Base-by-base conservation (phyloP, 1,284 basidiomycete genomes). In the Puccinia polysora region DNA sequence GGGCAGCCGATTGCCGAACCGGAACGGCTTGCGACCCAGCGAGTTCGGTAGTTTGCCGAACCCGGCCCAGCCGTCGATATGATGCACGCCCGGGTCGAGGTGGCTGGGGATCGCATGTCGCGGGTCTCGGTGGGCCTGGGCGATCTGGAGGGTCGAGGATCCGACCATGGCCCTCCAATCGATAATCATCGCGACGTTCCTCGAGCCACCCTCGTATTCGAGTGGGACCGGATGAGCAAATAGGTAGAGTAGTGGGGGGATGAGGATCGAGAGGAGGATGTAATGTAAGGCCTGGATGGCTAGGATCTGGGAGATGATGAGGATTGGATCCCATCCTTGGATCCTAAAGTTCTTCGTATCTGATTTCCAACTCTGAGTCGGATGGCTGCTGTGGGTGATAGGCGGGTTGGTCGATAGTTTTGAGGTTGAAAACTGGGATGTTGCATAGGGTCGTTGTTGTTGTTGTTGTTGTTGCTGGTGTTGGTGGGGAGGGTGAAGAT, bases 101-200 rank as follows among this genome's bases (percentile, higher is more conserved):
- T 84, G 84, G 1, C 88, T 85, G 71, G 85, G 81, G 7, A 55
- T 60, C n/a, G n/a, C n/a, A n/a, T n/a, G n/a, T 40, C 18, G 4
- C 72, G 63, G 75, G n/a, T n/a, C n/a, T n/a, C n/a, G n/a, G 56
- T 70, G 55, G 43, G 76, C 47, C 58, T 76, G 73, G n/a, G n/a
- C n/a, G n/a, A n/a, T n/a, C 72, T 84, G 84, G 1, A 88, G 85
- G 0, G 90, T 91, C 2, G 89, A 86, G 71, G 85, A 82, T 7
- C 90, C 89, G 0, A 90, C 89, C 84, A 98, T 88, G 80, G 97
- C 90, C 58, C 91, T 85, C 95, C 95, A 98, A 81, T 98, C 94
- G 86, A 98, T 90, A 34, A 97, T 83, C 89, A 93, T 90, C 84
- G 88, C 89, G 56, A 94, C 87, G 78, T 86, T 91, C 7, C 88